These are phyloP conservation scores for Penicillium italicum DNA, from an alignment of 2,329 filamentous ascomycete genomes.

Conservation along the genomic window DNA sequence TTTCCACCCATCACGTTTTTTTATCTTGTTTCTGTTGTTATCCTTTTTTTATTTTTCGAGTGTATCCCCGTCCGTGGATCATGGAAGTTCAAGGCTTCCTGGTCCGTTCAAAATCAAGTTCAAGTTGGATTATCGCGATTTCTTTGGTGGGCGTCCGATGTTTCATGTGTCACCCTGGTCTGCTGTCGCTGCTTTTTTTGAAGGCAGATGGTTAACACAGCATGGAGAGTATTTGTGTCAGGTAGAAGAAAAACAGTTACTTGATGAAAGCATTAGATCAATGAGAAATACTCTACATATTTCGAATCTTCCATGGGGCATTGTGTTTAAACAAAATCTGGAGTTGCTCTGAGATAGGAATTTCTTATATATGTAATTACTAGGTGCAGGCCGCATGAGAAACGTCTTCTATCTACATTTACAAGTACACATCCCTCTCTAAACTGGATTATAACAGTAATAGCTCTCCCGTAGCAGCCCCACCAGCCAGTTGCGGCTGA, in stretches of 20 bases:
- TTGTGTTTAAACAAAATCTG: not conserved
- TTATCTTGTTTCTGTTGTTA: conserved; percentile 15
- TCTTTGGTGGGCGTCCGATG: conserved; percentile 25
- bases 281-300: conserved; percentile 15
- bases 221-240: conserved; percentile 17
- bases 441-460: conserved; percentile 55
- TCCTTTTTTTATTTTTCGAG: conserved; percentile 13
- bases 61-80: conserved; percentile 12
- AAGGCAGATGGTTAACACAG: conserved; percentile 13
- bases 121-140: conserved; percentile 22
- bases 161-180: conserved; percentile 23
- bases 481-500: conserved; percentile 63
- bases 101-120: conserved; percentile 22
- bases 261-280: conserved; percentile 29
- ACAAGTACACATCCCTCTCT: conserved; percentile 9
- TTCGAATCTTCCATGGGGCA: not conserved
- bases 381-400: not conserved
- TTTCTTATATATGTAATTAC: no score
- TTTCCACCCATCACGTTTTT: not conserved
- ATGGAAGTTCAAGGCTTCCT: conserved; percentile 11
- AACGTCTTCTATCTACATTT: conserved; percentile 18
- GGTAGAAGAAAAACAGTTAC: conserved; percentile 23
- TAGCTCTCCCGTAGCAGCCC: conserved; percentile 66
- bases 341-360: not conserved
- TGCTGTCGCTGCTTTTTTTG: conserved; percentile 19